Evolutionary conservation across 176 grass and related monocot species (phyloP).

Genomic region (Sorghum bicolor): DNA sequence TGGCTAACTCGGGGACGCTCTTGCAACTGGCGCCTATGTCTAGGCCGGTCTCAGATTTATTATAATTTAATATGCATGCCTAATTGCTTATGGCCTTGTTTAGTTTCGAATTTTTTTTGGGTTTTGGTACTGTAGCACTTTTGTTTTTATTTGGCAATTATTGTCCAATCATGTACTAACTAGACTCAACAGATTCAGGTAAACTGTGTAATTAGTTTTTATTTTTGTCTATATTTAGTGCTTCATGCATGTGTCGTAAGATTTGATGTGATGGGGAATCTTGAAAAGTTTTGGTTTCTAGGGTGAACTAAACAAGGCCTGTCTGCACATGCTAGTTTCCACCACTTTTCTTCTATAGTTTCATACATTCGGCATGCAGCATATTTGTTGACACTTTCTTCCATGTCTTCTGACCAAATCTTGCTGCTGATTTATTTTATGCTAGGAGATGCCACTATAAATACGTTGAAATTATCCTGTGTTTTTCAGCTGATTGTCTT

Average conservation of each 20-base stretch:
- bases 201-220: too few species aligned
- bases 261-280: too few species aligned
- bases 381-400: conserved; percentile 6
- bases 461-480: background rate
- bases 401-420: background rate
- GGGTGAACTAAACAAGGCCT: too few species aligned
- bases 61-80: background rate
- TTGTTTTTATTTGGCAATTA: too few species aligned
- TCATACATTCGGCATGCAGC: background rate
- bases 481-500: background rate
- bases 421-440: background rate
- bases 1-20: background rate
- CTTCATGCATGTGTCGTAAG: too few species aligned
- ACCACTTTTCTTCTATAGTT: background rate
- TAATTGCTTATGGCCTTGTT: background rate
- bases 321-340: background rate
- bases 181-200: too few species aligned
- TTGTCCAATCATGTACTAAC: too few species aligned
- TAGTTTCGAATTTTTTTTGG: too few species aligned
- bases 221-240: too few species aligned
- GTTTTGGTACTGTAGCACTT: too few species aligned
- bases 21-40: background rate
- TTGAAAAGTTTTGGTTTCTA: too few species aligned
- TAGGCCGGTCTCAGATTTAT: conserved; percentile 1
- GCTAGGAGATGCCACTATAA: background rate